Evolutionary conservation across 495 filamentous ascomycete species (phyloP).

Genomic region (Hypoxylon intermedium): DNA sequence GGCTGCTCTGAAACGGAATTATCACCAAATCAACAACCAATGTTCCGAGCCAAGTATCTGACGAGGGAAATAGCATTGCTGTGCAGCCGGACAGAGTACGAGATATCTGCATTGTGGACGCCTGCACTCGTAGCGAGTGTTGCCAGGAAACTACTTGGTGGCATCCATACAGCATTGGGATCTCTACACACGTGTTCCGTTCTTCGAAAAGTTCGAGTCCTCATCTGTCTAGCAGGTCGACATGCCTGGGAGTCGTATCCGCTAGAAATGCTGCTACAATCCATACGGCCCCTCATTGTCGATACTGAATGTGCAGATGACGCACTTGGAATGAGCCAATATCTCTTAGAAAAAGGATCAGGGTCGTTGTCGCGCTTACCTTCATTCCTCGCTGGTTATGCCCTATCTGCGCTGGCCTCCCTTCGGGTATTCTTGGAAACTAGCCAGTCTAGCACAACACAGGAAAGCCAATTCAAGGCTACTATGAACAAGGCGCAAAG

Average conservation of each 20-base stretch:
- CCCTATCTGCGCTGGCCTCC: slow-evolving; percentile 76
- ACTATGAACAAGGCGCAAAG: slow-evolving; percentile 70
- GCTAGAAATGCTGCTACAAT: slow-evolving; percentile 88
- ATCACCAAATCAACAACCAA: slow-evolving; percentile 81
- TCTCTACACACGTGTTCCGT: slow-evolving; percentile 85
- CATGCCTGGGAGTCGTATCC: slow-evolving; percentile 78
- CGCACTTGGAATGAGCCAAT: slow-evolving; percentile 84
- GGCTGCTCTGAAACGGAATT: slow-evolving; percentile 66
- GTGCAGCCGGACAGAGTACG: slow-evolving; percentile 70
- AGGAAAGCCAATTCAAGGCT: slow-evolving; percentile 74
- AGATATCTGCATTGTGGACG: slow-evolving; percentile 74
- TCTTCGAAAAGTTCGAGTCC: slow-evolving; percentile 81
- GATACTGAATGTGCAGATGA: slow-evolving; percentile 92
- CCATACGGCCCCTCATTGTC: slow-evolving; percentile 77
- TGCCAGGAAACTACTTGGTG: slow-evolving; percentile 77
- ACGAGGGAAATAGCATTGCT: slow-evolving; percentile 75
- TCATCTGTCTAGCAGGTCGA: slow-evolving; percentile 78
- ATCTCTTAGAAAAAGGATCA: slow-evolving; percentile 74
- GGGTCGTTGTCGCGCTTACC: slow-evolving; percentile 68
- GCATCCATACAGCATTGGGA: slow-evolving; percentile 85
- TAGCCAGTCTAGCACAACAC: slow-evolving; percentile 71
- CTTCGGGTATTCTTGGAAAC: slow-evolving; percentile 74
- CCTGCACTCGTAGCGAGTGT: slow-evolving; percentile 76
- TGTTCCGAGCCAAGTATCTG: slow-evolving; percentile 79
- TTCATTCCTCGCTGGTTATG: slow-evolving; percentile 78